Base-by-base conservation (phyloP, 768 basidiomycete species). In the Strobilomyces dryophilus region DNA sequence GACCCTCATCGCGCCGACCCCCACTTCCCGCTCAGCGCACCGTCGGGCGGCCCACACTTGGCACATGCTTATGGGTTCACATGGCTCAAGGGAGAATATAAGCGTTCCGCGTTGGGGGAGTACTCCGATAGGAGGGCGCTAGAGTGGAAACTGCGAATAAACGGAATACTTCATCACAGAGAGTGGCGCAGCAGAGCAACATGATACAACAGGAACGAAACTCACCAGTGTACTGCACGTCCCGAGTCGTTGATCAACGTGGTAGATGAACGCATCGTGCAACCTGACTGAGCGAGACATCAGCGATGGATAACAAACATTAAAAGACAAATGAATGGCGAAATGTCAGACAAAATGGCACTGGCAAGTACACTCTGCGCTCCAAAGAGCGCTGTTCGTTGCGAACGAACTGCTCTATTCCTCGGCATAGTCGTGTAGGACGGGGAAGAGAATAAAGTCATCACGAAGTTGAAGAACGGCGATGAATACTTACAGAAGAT, bases 391-490 rank as follows among this genome's bases (percentile, higher is more conserved):
- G 78, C 81, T 73, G 79, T 83, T 75, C 76, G 84, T 83, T 84
- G 83, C 82, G 82, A 85, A 87, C 82, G 79, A 77, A 85, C 82
- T 66, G 62, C 84, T 86, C 85, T 88, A 70, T 80, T 76, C 68
- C 86, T 88, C 87, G 82, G 76, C 88, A 89, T 84, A 80, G 88
- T 89, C 87, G 87, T 85, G 66, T 89, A 89, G 73, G 87, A 85
- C 86, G 87, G 87, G 87, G 87, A 89, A 89, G 86, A 89, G 87
- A 89, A 89, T 80, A 77, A 77, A 77, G 80, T 85, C 86, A 87
- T 87, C 84, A 54, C 17, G 51, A 56, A 39, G 56, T 34, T 55
- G 41, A 11, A 21, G 8, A 26, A 49, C 24, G 31, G 31, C 5
- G 10, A 40, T 11, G 40, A 44, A 12, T 0, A 44, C 66, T 58